These are phyloP conservation scores for Rhizophora apiculata DNA, from an alignment of 345 rosid genomes.

Conservation along the genomic window DNA sequence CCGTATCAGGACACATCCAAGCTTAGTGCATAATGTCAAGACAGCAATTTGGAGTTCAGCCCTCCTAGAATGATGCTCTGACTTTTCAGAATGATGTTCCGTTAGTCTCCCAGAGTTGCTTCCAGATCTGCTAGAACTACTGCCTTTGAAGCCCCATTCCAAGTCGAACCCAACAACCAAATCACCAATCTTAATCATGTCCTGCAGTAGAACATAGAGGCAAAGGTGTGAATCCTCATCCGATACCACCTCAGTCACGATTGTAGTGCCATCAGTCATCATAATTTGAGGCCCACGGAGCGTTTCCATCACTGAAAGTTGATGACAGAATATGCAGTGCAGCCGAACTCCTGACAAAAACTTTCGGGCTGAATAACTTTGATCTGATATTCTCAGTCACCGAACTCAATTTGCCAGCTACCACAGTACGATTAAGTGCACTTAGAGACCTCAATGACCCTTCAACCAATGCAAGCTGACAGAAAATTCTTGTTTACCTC, in stretches of 20 bases:
- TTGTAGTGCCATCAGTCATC: constrained; percentile 22
- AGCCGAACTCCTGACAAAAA: background rate
- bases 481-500: too few species aligned
- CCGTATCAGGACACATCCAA: constrained; percentile 26
- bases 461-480: too few species aligned
- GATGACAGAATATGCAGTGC: background rate
- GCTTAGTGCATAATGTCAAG: constrained; percentile 24
- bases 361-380: too few species aligned
- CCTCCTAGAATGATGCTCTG: constrained; percentile 12
- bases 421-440: too few species aligned
- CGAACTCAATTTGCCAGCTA: too few species aligned
- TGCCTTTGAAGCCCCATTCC: constrained; percentile 30
- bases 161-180: constrained; percentile 27
- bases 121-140: constrained; percentile 14
- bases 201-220: constrained; percentile 29
- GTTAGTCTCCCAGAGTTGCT: constrained; percentile 8
- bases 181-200: constrained; percentile 27
- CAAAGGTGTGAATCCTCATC: constrained; percentile 31
- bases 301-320: constrained; percentile 16
- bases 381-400: too few species aligned
- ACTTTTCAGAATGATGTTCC: constrained; percentile 11
- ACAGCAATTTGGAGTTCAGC: constrained; percentile 27
- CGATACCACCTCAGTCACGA: constrained; percentile 24
- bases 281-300: constrained; percentile 23
- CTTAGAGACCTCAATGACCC: too few species aligned